Evolutionary conservation across 2,329 filamentous ascomycete genomes (phyloP), one percentile per base, ranked within the genome.

Genomic region (Diatrype stigma): DNA sequence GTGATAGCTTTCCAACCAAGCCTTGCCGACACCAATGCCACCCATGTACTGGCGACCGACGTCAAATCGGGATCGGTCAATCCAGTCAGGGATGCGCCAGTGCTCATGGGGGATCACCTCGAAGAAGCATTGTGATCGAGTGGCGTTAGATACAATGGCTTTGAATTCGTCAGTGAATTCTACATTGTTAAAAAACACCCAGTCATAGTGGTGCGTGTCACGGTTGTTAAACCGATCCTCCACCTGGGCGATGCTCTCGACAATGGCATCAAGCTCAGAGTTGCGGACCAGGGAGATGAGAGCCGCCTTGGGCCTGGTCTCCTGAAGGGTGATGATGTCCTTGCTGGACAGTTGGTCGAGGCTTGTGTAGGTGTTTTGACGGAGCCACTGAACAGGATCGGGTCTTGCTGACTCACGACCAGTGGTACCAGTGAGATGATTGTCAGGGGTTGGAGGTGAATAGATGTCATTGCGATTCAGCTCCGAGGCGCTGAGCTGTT

Each of bases 151-250:
- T 0, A 87, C 90, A 51, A 74, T 73, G 34, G 73, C 72, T 65
- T 89, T 92, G 74, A 95, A 95, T 52, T 87, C 82, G 8, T 89
- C 82, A 3, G 84, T 85, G 65, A 95, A 91, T 3, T 85, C 84
- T 48, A 86, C 81, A 61, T 90, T 84, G 69, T 92, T 94, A 77
- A 94, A 90, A 72, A 95, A 93, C 40, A 89, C 86, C 87, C 90
- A 95, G 42, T 90, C 87, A 64, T 95, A 95, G 62, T 87, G 87
- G 74, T 90, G 64, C 7, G 56, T 65, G n/a, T 48, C 87, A 57
- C 89, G 90, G 63, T 75, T 73, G 64, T 95, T 95, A 85, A 89
- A 95, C 10, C 85, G 87, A 50, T 80, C 73, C 67, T 91, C 87
- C 45, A 91, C 71, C 62, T 95, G 87, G 28, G 70, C 70, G 75